Evolutionary conservation across 2,329 filamentous ascomycete genomes (phyloP).

Genomic region (Xylaria sp.): DNA sequence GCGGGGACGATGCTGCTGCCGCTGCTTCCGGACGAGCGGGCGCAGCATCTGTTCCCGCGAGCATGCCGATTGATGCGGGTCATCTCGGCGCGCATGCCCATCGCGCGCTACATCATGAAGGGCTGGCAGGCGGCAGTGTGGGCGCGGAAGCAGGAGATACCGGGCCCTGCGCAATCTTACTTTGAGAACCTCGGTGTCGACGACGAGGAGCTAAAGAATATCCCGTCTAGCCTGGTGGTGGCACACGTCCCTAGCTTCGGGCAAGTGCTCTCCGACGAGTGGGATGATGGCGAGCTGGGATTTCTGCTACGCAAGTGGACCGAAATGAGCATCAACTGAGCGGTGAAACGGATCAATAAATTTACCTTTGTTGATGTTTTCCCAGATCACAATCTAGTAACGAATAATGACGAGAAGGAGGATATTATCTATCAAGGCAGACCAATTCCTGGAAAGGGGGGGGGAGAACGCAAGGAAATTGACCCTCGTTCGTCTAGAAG

Average conservation of each 20-base stretch:
- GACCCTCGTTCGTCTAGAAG: too few relatives aligned
- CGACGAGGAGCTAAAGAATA: background rate
- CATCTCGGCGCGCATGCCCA: slow-evolving; percentile 4
- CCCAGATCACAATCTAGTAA: background rate
- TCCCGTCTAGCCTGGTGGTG: slow-evolving; percentile 11
- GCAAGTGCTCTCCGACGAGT: background rate
- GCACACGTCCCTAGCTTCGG: background rate
- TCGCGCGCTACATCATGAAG: slow-evolving; percentile 20
- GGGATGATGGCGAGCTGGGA: slow-evolving; percentile 21
- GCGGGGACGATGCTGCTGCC: slow-evolving; percentile 17
- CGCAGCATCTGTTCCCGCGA: slow-evolving; percentile 12
- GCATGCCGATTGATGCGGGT: slow-evolving; percentile 15
- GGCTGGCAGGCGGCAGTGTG: slow-evolving; percentile 22
- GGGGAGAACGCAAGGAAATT: too few relatives aligned
- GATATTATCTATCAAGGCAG: too few relatives aligned
- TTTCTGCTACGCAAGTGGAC: slow-evolving; percentile 16
- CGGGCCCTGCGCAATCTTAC: slow-evolving; percentile 13
- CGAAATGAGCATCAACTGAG: slow-evolving; percentile 4
- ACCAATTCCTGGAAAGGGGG: too few relatives aligned
- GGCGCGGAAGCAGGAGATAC: slow-evolving; percentile 15
- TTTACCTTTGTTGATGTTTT: too few relatives aligned
- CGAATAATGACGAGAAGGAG: background rate
- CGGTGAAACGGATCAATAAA: background rate
- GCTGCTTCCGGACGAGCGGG: slow-evolving; percentile 8
- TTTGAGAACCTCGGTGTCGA: slow-evolving; percentile 8